Evolutionary conservation across 2,329 filamentous ascomycete genomes (phyloP).

Genomic region (Aspergillus fijiensis): DNA sequence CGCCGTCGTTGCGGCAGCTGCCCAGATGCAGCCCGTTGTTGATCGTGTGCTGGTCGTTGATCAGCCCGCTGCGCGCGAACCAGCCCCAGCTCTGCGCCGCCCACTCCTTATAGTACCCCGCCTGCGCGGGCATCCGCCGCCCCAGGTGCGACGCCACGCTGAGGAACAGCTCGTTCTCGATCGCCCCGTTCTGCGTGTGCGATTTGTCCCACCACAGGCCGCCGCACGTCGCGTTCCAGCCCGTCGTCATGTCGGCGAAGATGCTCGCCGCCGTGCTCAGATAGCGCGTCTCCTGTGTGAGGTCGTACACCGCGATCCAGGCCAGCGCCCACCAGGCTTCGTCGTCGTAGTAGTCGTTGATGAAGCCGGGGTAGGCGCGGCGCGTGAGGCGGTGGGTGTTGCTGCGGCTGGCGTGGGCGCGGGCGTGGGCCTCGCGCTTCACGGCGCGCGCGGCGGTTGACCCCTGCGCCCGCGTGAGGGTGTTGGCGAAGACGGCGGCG

Average conservation of each 20-base stretch:
- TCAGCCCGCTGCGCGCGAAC: background rate
- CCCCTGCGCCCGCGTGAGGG: background rate
- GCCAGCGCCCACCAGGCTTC: slow-evolving; percentile 6
- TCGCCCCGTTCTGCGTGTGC: background rate
- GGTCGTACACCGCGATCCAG: slow-evolving; percentile 3
- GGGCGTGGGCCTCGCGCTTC: background rate
- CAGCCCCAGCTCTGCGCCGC: background rate
- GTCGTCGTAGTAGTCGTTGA: slow-evolving; percentile 5
- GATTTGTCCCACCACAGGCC: slow-evolving; percentile 1
- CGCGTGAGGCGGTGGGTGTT: background rate
- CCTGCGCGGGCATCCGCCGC: background rate
- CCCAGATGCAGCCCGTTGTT: slow-evolving; percentile 1
- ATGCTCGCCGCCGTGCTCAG: background rate
- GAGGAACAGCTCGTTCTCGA: slow-evolving; percentile 5
- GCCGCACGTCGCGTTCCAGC: background rate
- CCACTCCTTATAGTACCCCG: background rate
- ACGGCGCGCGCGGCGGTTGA: background rate
- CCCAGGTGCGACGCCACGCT: slow-evolving; percentile 4
- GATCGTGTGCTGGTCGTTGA: background rate
- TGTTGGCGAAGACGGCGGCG: background rate
- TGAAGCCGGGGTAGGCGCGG: background rate
- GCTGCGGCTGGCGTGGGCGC: too few relatives aligned
- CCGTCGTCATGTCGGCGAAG: background rate
- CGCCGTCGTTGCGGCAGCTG: background rate
- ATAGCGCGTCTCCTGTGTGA: background rate